Percentiles rank a stretch among this genome's conserved stretches.
Evolutionary conservation across 345 rosid species (phyloP).

Genomic region (Firmiana major): DNA sequence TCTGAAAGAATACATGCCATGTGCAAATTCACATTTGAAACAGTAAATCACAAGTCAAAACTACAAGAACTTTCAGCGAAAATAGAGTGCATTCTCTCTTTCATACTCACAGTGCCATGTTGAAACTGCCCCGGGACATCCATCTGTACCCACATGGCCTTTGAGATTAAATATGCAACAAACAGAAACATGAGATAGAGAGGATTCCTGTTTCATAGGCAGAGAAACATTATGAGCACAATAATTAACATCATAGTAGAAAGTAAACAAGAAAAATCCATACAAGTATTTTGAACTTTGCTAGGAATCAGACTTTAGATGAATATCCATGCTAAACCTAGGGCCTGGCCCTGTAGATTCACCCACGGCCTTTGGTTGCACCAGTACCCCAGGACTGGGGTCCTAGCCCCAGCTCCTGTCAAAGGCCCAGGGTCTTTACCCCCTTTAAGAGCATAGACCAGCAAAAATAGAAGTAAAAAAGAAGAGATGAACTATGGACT

Average conservation of each 20-base stretch:
- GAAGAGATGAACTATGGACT: neutral
- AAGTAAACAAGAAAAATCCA: constrained; percentile 7
- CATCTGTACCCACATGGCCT: constrained; percentile 77
- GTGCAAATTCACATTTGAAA: constrained; percentile 1
- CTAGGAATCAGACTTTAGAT: neutral
- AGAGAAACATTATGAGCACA: constrained; percentile 15
- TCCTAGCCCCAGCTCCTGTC: neutral
- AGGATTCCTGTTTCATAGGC: constrained; percentile 64
- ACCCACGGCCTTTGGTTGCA: neutral
- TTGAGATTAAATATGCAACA: constrained; percentile 48
- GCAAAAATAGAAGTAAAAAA: neutral
- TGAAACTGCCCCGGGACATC: constrained; percentile 54
- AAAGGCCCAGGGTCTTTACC: neutral
- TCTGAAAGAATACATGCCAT: neutral
- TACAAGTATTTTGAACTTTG: neutral
- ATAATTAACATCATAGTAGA: neutral
- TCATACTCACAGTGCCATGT: constrained; percentile 61
- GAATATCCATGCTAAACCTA: neutral
- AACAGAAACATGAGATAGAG: constrained; percentile 60
- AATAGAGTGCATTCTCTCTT: neutral
- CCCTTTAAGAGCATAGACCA: neutral
- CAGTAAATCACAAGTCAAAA: neutral
- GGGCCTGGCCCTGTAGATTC: neutral
- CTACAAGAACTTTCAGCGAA: neutral
- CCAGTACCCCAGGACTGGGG: neutral